Evolutionary conservation across 768 basidiomycete genomes (phyloP).

Genomic region (Amanita fuliginea): DNA sequence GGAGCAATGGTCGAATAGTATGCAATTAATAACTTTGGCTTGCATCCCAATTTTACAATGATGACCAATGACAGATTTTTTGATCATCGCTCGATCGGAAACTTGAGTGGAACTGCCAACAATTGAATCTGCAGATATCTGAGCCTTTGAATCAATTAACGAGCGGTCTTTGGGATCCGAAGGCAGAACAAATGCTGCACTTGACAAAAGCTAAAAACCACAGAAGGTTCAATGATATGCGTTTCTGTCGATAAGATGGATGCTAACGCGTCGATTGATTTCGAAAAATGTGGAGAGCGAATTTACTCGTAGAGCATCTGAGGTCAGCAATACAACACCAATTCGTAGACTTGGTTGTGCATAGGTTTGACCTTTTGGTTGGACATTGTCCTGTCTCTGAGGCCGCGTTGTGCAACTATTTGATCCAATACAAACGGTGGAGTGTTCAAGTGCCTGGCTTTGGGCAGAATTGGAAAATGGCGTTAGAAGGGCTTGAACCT

Average conservation of each 20-base stretch:
- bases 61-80: slow-evolving; percentile 66
- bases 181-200: slow-evolving; percentile 41
- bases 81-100: slow-evolving; percentile 71
- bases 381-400: not conserved
- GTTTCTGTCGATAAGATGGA: not conserved
- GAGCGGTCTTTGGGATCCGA: slow-evolving; percentile 51
- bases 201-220: slow-evolving; percentile 36
- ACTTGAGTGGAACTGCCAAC: slow-evolving; percentile 78
- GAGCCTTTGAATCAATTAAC: slow-evolving; percentile 70
- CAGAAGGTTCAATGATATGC: not conserved
- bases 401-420: not conserved
- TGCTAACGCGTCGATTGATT: slow-evolving; percentile 63
- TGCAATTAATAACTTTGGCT: slow-evolving; percentile 73
- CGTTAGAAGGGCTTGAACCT: not conserved
- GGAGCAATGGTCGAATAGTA: slow-evolving; percentile 83
- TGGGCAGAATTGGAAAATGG: not conserved
- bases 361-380: not conserved
- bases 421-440: not conserved
- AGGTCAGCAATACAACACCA: not conserved
- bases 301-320: slow-evolving; percentile 54
- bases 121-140: slow-evolving; percentile 74
- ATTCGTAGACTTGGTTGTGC: not conserved
- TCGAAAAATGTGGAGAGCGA: slow-evolving; percentile 70
- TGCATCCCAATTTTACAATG: slow-evolving; percentile 81
- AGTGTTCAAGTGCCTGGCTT: not conserved